phyloP scores from a whole-genome alignment of 371 early-diverging fungal genomes.

The Mortierella sp. region DNA sequence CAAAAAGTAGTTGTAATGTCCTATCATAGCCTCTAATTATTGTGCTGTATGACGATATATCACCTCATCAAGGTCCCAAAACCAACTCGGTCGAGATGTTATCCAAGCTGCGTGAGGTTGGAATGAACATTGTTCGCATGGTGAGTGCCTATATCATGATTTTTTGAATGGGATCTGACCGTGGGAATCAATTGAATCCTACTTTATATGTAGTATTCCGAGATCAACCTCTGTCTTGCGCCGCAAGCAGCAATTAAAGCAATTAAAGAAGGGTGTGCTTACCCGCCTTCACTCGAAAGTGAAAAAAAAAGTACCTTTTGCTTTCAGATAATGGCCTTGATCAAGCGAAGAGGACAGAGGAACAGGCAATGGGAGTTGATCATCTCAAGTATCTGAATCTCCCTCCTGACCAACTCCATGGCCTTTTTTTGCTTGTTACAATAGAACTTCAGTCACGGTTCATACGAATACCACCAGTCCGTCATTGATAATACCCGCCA shows the following conservation, averaged over 20 bases:
- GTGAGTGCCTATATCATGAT: constrained; percentile 21
- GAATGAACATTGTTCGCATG: constrained; percentile 97
- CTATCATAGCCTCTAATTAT: neutral
- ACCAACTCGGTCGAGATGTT: constrained; percentile 90
- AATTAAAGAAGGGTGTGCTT: neutral
- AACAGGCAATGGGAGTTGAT: neutral
- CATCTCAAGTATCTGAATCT: neutral
- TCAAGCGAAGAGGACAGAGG: neutral
- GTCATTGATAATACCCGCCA: constrained; percentile 85
- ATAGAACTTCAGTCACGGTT: constrained; percentile 94
- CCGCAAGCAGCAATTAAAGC: too few relatives aligned
- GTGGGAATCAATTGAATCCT: constrained; percentile 8
- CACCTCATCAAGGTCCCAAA: constrained; percentile 73
- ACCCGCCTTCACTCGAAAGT: too few relatives aligned
- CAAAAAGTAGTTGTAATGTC: neutral
- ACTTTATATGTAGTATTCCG: neutral
- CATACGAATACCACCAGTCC: constrained; percentile 94
- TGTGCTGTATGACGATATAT: neutral
- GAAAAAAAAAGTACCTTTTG: too few relatives aligned
- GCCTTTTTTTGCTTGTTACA: neutral
- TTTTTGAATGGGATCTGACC: neutral
- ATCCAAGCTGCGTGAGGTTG: constrained; percentile 88
- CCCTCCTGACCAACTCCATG: neutral
- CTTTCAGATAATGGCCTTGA: too few relatives aligned
- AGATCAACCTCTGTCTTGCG: neutral